Base-by-base conservation (phyloP, 352 stramenopile genomes). In the Pythium scleroteichum region DNA sequence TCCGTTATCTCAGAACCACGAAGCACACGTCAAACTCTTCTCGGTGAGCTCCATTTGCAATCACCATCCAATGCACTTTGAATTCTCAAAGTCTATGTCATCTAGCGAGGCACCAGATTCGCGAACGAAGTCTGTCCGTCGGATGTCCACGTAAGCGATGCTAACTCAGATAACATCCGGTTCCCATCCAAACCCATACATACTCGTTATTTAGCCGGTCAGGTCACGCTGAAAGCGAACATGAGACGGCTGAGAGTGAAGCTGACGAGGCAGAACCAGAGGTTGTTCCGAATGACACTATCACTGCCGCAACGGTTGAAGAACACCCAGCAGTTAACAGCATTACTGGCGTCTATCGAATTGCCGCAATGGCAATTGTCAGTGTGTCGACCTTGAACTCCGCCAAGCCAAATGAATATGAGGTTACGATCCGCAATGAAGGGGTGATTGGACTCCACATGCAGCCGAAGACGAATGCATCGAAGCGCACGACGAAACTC, bases 271-370 rank as follows among this genome's bases (percentile, higher is more conserved):
- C 75, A 12, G 71, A 86, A 8, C 45, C 62, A 12, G 83, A 90
- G 13, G 75, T 82, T 42, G 68, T 73, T n/a, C 64, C 67, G n/a
- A 80, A 89, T 56, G 79, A 92, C 32, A 92, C 83, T 10, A 75
- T 90, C 50, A 92, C 83, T 7, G 66, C 69, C 3, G 78, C 85
- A 23, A 73, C 82, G 9, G 62, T 90, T 9, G 79, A 81, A n/a
- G 79, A 90, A 33, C 83, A 92, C 49, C 83, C 84, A 4, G 66
- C 82, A 8, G 79, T 93, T 44, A 82, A 78, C 42, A 92, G 78
- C 51, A 90, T 94, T 64, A 93, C 84, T 8, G 84, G 84, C 35
- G 84, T 92, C n/a, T 92, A 94, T 61, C 81, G 82, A 59, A 79
- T 88, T 13, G 81, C 88, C 14, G 80, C 80, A 22, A 92, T 91